phyloP scores from a whole-genome alignment of 495 filamentous ascomycete genomes.

The Xylaria scruposa region DNA sequence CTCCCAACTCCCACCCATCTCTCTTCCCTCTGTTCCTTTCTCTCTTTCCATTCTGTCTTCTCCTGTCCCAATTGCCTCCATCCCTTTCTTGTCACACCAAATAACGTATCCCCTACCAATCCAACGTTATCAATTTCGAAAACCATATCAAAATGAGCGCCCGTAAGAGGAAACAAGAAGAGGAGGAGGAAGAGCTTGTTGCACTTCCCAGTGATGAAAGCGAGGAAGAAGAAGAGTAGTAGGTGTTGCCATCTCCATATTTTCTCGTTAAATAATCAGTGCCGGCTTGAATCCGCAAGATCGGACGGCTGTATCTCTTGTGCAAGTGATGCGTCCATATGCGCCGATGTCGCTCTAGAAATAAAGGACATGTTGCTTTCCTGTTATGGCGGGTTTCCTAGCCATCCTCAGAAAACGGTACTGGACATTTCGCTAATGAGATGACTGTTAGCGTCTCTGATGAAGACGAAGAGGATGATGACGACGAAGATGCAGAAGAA shows the following conservation, averaged over 20 bases:
- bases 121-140: slow-evolving; percentile 28
- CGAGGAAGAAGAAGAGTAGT: slow-evolving; percentile 62
- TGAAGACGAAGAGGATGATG: slow-evolving; percentile 47
- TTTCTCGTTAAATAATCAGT: slow-evolving; percentile 9
- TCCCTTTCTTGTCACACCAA: slow-evolving; percentile 30
- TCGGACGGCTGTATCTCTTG: slow-evolving; percentile 8
- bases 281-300: background rate
- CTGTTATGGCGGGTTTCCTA: background rate
- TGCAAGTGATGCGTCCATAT: slow-evolving; percentile 35
- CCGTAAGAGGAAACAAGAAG: slow-evolving; percentile 57
- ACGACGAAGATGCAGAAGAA: slow-evolving; percentile 50
- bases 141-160: slow-evolving; percentile 48
- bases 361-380: background rate
- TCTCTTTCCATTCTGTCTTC: slow-evolving; percentile 34
- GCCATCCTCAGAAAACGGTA: background rate
- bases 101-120: slow-evolving; percentile 35
- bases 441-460: slow-evolving; percentile 36
- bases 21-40: slow-evolving; percentile 36
- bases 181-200: slow-evolving; percentile 61
- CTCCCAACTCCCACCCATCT: slow-evolving; percentile 33
- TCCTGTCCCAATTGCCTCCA: slow-evolving; percentile 31
- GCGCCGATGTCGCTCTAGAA: slow-evolving; percentile 3
- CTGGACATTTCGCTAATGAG: slow-evolving; percentile 3
- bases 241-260: slow-evolving; percentile 39
- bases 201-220: slow-evolving; percentile 55